These are phyloP conservation scores for Cinchona pubescens DNA, from an alignment of 257 asterid species.

Conservation along the genomic window DNA sequence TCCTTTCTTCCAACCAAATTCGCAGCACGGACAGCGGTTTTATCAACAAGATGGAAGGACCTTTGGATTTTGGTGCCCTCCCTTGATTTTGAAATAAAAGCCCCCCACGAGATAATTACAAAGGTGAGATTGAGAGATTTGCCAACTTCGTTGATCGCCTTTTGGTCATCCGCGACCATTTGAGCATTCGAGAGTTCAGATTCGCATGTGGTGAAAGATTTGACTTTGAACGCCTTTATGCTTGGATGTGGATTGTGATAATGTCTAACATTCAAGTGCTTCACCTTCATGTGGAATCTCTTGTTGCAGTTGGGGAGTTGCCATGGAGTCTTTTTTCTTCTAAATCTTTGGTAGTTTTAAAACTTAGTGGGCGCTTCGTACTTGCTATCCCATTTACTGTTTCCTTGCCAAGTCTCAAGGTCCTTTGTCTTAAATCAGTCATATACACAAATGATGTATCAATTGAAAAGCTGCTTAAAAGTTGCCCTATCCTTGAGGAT, in stretches of 20 bases:
- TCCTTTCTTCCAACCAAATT: conserved; percentile 7
- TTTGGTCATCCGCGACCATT: neutral
- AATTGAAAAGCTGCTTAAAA: neutral
- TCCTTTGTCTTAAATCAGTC: neutral
- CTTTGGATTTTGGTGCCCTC: neutral
- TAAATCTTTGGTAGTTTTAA: neutral
- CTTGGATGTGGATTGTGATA: neutral
- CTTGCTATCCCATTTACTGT: neutral
- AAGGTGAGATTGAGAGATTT: neutral
- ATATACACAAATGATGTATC: neutral
- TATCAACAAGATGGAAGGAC: neutral
- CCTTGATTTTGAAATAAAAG: neutral
- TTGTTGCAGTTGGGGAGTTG: neutral
- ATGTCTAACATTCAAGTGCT: neutral
- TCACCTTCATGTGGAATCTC: neutral
- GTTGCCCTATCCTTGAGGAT: neutral
- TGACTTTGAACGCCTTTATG: neutral
- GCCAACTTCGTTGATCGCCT: neutral
- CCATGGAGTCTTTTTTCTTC: neutral
- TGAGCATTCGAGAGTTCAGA: neutral
- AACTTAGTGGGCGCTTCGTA: neutral
- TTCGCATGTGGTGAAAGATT: neutral
- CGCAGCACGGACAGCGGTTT: neutral
- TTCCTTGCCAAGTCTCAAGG: neutral
- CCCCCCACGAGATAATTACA: neutral